These are phyloP conservation scores for Aschersonia sp. DNA, from an alignment of 2,329 filamentous ascomycete species.

Conservation along the genomic window DNA sequence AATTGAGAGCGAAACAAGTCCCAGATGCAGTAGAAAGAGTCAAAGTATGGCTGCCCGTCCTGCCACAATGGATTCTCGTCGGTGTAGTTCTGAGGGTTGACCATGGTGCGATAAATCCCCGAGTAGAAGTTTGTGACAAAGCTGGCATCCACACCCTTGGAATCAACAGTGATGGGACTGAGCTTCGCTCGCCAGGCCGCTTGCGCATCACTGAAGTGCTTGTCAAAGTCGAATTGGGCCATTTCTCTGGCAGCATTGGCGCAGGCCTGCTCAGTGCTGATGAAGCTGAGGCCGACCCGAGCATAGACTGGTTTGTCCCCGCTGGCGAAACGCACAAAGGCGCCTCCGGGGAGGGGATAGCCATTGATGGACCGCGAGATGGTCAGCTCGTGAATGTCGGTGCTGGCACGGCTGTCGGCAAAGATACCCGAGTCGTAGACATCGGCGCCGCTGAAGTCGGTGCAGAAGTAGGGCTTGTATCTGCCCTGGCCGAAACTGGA, in stretches of 20 bases:
- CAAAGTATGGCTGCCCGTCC: constrained; percentile 55
- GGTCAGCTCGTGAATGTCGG: constrained; percentile 28
- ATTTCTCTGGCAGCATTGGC: constrained; percentile 54
- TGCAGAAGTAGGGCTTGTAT: constrained; percentile 50
- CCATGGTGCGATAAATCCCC: constrained; percentile 57
- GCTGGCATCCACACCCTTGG: constrained; percentile 33
- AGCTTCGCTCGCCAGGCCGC: constrained; percentile 48
- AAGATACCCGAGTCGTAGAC: constrained; percentile 49
- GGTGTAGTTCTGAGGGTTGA: constrained; percentile 61
- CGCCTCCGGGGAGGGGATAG: constrained; percentile 44
- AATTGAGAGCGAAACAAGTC: constrained; percentile 56
- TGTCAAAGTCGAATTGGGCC: constrained; percentile 49
- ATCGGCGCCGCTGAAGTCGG: constrained; percentile 45
- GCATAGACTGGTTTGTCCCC: constrained; percentile 38
- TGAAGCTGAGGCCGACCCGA: constrained; percentile 56
- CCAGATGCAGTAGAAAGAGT: constrained; percentile 68
- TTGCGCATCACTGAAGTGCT: constrained; percentile 34
- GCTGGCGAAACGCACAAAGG: constrained; percentile 46
- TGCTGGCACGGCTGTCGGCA: constrained; percentile 38
- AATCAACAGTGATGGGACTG: constrained; percentile 38
- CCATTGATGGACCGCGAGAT: constrained; percentile 35
- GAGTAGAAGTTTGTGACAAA: constrained; percentile 54
- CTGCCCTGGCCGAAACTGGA: constrained; percentile 51
- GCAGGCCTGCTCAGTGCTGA: constrained; percentile 52
- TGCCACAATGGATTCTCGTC: constrained; percentile 57